Evolutionary conservation across 495 filamentous ascomycete genomes (phyloP), one percentile per base, ranked within the genome.

Genomic region (Podospora fimiseda): DNA sequence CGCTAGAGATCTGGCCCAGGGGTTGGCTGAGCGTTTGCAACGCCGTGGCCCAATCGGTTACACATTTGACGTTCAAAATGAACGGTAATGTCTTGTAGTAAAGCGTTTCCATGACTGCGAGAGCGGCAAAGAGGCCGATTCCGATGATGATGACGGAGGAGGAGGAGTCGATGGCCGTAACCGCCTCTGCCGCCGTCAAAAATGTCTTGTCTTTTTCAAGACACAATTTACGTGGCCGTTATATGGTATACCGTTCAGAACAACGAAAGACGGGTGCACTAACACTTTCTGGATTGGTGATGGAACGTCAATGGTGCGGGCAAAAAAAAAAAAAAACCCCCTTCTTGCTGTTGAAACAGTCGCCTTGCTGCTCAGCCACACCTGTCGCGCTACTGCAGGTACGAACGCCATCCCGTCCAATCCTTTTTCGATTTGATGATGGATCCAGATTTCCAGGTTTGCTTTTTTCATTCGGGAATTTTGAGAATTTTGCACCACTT

Each of bases 11-110:
- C 51, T 54, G 56, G 51, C 11, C 51, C 46, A 43, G 51, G 50
- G 55, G 50, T 45, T 47, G 33, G 48, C 39, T 50, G 50, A 23
- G n/a, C 36, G 33, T 19, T 22, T 21, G 33, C 50, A 44, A 18
- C 45, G 18, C 18, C 6, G 33, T 20, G 51, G 49, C 58, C 44
- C 56, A 66, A 66, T 66, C 63, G 56, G 54, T 63, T 61, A 43
- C 51, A 41, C 30, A 33, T 36, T 56, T 37, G 20, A 43, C 47
- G 15, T 36, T 47, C 15, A 43, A 60, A 48, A 41, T 23, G 36
- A 39, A 18, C 45, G 15, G 3, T 19, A 52, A 33, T 39, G 41
- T 44, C 41, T 52, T 41, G 14, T n/a, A 15, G 20, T 38, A 22
- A 22, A 24, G 42, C 48, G 21, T 16, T 2, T 39, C 43, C 18